Evolutionary conservation across 371 early-diverging fungal species (phyloP), one percentile per base, ranked within the genome.

Genomic region (Rhizopus arrhizus): DNA sequence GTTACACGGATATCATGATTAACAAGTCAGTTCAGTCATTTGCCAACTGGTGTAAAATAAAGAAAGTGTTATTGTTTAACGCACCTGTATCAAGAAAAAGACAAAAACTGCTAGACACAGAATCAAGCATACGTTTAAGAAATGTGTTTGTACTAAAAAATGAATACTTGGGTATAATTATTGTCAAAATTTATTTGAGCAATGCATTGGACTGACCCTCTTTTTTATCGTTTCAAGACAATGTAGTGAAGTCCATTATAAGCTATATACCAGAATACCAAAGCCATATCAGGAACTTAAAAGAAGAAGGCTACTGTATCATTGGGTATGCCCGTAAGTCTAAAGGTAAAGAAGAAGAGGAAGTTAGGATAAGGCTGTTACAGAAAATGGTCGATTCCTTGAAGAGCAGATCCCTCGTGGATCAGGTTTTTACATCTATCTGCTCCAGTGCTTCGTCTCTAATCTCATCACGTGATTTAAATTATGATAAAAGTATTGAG

Each of bases 361-460:
- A 43, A 31, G 38, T 12, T 12, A 42, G 43, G 9, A 2, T 9
- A 41, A 43, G 38, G 15, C 55, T 54, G 2, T 36, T 54, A 13
- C 55, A 9, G 32, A 40, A 13, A 22, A 54, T 54, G 55, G 43
- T 31, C 5, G 31, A 54, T 42, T 54, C 10, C n/a, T 13, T 54
- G 42, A 54, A 22, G 22, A 41, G 13, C 43, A 54, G 43, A 42
- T 54, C 55, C 3, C 40, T 42, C 38, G 32, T 54, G 16, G 31
- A 54, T 31, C 38, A 41, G 43, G 55, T 54, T 28, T 54, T 42
- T 42, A 22, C 28, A 4, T 42, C 55, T 3, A 29, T 33, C 50
- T 50, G 50, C 1, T 50, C 33, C 11, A 50, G 50, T 50, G 29
- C 31, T 33, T 50, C 34, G 10, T 50, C 33, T 2, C 4, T 5